phyloP scores from a whole-genome alignment of 2,329 filamentous ascomycete genomes.

The Ascochyta clinopodiicola region DNA sequence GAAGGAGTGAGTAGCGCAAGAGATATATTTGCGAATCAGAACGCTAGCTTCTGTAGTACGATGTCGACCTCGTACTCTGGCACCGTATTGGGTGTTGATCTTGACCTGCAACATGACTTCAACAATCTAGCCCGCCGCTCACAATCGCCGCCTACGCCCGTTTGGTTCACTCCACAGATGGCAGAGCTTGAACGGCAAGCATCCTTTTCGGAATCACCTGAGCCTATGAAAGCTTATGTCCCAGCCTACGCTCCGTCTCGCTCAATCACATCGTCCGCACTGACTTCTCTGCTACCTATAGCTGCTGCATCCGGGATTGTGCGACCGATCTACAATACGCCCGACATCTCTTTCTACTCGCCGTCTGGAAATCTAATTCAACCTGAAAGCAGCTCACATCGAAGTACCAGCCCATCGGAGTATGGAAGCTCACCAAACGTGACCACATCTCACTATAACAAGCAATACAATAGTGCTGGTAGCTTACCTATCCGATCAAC shows the following conservation, averaged over 20 bases:
- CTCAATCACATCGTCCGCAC: conserved; percentile 45
- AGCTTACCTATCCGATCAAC: conserved; percentile 16
- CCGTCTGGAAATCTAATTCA: conserved; percentile 46
- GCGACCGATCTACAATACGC: conserved; percentile 32
- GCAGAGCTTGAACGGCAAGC: conserved; percentile 27
- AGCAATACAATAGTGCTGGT: not conserved
- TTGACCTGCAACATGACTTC: conserved; percentile 39
- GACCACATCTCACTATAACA: conserved; percentile 20
- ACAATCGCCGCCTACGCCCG: conserved; percentile 30
- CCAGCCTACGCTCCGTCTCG: conserved; percentile 3
- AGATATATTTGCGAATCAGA: conserved; percentile 27
- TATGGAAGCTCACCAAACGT: conserved; percentile 13
- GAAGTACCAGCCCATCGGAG: conserved; percentile 15
- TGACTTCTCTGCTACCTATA: conserved; percentile 46
- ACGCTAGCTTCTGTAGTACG: conserved; percentile 45
- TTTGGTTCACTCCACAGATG: conserved; percentile 37
- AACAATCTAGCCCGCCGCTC: conserved; percentile 21
- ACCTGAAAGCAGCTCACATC: conserved; percentile 26
- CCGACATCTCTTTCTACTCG: conserved; percentile 43
- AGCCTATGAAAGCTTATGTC: not conserved
- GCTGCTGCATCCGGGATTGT: conserved; percentile 47
- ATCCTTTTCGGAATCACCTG: conserved; percentile 17
- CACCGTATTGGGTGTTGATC: conserved; percentile 43
- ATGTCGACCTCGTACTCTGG: conserved; percentile 45
- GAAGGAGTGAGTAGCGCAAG: conserved; percentile 23